A percentile compares a stretch with the other conserved stretches of the same genome.
These are phyloP conservation scores for Gaultheria prostrata DNA, from an alignment of 148 eudicot genomes.

Conservation along the genomic window DNA sequence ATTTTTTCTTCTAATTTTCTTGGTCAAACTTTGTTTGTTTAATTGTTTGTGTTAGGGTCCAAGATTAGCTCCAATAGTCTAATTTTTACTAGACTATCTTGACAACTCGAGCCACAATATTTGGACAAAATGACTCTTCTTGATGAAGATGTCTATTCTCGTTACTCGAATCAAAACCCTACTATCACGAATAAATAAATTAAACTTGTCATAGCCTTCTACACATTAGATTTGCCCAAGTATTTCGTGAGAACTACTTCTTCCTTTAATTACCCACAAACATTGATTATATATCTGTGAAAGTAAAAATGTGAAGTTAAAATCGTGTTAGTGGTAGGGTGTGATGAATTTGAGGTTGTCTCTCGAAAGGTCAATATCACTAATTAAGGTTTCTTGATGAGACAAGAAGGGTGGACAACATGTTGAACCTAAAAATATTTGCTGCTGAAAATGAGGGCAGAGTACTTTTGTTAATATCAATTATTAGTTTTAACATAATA, in stretches of 20 bases:
- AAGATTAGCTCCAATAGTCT: no score
- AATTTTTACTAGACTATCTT: no score
- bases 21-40: no score
- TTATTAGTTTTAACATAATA: background rate
- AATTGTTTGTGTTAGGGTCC: no score
- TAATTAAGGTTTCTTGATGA: background rate
- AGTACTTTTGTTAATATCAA: background rate
- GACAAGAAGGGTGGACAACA: background rate
- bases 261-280: background rate
- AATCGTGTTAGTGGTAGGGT: background rate
- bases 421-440: background rate
- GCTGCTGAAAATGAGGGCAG: background rate
- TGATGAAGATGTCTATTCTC: no score
- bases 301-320: background rate
- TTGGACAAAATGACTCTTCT: no score
- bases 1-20: no score
- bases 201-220: no score
- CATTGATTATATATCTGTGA: background rate
- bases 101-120: no score
- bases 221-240: background rate
- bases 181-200: no score
- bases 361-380: background rate
- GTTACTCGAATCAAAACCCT: no score
- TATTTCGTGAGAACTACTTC: background rate
- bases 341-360: conserved; percentile 3